phyloP scores from a whole-genome alignment of 192 early-diverging fungal genomes.

The Phlyctochytrium bullatum region DNA sequence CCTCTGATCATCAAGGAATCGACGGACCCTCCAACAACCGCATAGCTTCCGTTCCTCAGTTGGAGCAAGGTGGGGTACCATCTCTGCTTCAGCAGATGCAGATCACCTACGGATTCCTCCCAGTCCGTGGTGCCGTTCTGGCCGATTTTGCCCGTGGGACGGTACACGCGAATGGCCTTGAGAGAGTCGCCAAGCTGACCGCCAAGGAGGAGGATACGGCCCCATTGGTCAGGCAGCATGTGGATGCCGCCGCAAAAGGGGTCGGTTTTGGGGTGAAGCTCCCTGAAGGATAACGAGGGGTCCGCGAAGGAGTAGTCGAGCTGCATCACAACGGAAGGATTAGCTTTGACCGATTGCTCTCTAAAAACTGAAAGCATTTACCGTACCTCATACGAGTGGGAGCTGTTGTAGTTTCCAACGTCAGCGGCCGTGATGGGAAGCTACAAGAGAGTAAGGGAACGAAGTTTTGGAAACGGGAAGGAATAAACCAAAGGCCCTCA shows the following conservation, averaged over 20 bases:
- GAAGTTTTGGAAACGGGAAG: too few relatives aligned
- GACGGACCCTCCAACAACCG: constrained; percentile 52
- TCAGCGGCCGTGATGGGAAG: too few relatives aligned
- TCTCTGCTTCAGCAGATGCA: constrained; percentile 8
- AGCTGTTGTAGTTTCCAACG: background rate
- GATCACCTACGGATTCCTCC: background rate
- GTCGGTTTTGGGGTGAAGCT: constrained; percentile 3
- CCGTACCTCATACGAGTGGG: constrained; percentile 5
- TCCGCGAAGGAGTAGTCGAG: background rate
- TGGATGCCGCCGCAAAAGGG: constrained; percentile 1
- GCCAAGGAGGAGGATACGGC: constrained; percentile 9
- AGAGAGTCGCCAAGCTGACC: background rate
- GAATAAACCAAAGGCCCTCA: too few relatives aligned
- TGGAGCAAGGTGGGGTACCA: constrained; percentile 18
- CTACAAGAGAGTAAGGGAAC: too few relatives aligned
- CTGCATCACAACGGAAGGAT: too few relatives aligned
- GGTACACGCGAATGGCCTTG: background rate
- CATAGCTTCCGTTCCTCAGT: constrained; percentile 45
- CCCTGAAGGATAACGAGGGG: background rate
- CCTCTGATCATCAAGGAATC: background rate
- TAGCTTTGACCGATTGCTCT: too few relatives aligned
- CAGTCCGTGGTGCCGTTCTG: background rate
- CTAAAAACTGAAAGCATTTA: too few relatives aligned
- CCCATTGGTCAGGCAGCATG: constrained; percentile 3
- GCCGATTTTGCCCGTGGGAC: background rate